Evolutionary conservation across 148 eudicot genomes (phyloP), one percentile per base, ranked within the genome.

Genomic region (Arctostaphylos glauca): DNA sequence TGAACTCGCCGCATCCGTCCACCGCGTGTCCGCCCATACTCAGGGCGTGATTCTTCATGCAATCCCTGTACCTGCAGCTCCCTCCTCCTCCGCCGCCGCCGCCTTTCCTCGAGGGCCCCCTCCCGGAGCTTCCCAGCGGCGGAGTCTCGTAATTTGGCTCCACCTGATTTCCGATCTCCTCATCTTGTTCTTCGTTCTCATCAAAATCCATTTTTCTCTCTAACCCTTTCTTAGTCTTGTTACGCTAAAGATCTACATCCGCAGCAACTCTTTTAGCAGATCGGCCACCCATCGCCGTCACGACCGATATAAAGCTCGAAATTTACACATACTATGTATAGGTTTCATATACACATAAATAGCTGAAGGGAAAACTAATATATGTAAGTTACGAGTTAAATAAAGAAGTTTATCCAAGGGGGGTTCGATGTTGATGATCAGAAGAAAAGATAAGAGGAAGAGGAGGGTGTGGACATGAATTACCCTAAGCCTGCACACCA

Each of bases 1-100:
- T 83, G 85, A 93, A 93, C 86, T 93, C 96, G 0, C 94, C 91
- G 84, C 96, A 93, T 0, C 96, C 96, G 81, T 93, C 96, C 0
- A 88, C 81, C 4, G 91, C 96, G 87, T 93, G 91, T 5, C 94
- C 91, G 15, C 96, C 96, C 16, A 91, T 88, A 76, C 55, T 74
- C 12, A 92, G 90, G 2, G 96, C 96, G 71, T 91, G 96, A 79
- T 93, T 93, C 79, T 89, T 91, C 19, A 87, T 62, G 64, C 96
- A 93, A 86, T 93, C 96, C 25, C 90, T 86, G 86, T 93, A 93
- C 71, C 89, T 81, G 46, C 54, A 74, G 56, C 71, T 58, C 43
- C 77, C 49, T 3, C 81, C 74, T 47, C 76, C 82, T 31, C 70
- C 74, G 0, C 71, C 73, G 6, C 64, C 64, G 12, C 80, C 79